Conservation (phyloP, 768 basidiomycete genomes). For the Leccinum disarticulatum region DNA sequence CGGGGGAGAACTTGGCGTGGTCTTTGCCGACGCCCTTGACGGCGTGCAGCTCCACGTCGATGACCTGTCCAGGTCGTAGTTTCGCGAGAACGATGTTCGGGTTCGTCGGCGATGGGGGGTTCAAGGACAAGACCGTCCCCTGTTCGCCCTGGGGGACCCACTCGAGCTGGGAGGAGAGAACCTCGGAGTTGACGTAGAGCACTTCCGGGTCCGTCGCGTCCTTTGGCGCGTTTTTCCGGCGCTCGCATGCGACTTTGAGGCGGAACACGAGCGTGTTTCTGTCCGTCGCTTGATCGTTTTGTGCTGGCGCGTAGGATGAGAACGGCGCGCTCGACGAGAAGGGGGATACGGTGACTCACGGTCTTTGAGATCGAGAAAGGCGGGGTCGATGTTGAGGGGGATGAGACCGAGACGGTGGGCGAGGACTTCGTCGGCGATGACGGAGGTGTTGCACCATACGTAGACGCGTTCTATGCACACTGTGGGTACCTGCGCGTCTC, state of each 20-base stretch:
- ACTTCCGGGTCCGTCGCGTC: conserved; percentile 53
- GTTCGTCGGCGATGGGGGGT: conserved; percentile 66
- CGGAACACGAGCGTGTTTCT: conserved; percentile 89
- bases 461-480: conserved; percentile 90
- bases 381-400: conserved; percentile 85
- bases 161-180: conserved; percentile 62
- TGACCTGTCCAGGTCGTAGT: conserved; percentile 84
- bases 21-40: conserved; percentile 91
- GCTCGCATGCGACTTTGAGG: conserved; percentile 65
- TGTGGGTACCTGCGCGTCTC: conserved; percentile 70
- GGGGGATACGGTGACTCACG: conserved; percentile 26
- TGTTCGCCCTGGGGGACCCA: conserved; percentile 90
- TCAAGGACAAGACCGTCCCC: conserved; percentile 49
- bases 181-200: conserved; percentile 71
- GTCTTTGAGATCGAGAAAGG: conserved; percentile 58
- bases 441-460: conserved; percentile 91
- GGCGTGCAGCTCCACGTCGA: conserved; percentile 86
- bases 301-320: conserved; percentile 24
- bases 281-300: conserved; percentile 73
- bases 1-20: conserved; percentile 96
- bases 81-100: conserved; percentile 88
- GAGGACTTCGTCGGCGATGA: conserved; percentile 92
- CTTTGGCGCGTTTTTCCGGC: conserved; percentile 54
- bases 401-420: conserved; percentile 90
- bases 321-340: neutral